Conservation (phyloP, 1,139 yeast species). For the Candida sanyaensis region DNA sequence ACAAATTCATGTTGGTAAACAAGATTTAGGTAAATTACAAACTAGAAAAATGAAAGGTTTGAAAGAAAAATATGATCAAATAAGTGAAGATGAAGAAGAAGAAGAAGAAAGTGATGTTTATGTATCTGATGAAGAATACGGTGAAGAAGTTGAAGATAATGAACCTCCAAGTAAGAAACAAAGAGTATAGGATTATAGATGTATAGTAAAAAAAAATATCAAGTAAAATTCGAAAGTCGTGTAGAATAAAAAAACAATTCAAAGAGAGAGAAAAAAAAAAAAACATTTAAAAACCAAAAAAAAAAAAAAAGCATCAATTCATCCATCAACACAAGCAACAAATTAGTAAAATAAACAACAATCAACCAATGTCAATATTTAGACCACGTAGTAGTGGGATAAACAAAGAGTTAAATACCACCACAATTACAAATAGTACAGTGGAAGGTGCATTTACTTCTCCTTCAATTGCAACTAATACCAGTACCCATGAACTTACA, state of each 20-base stretch:
- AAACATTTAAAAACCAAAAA: neutral
- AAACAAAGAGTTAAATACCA: constrained; percentile 3
- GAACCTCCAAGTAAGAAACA: constrained; percentile 40
- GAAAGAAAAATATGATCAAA: constrained; percentile 81
- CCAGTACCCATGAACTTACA: constrained; percentile 47
- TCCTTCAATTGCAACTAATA: neutral
- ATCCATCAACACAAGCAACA: neutral
- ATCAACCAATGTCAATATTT: constrained; percentile 10
- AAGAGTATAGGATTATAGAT: constrained; percentile 19
- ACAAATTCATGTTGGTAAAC: constrained; percentile 93
- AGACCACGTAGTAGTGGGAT: constrained; percentile 13
- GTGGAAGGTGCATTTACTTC: neutral
- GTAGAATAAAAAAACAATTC: neutral
- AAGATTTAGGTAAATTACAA: constrained; percentile 85
- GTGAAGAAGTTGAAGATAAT: constrained; percentile 26
- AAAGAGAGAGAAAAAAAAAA: neutral
- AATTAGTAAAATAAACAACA: neutral
- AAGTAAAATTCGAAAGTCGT: neutral
- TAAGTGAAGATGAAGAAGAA: constrained; percentile 47
- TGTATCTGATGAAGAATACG: constrained; percentile 26
- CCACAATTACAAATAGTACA: neutral
- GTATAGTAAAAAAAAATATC: neutral
- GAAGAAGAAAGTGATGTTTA: constrained; percentile 21
- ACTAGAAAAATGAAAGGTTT: constrained; percentile 99
- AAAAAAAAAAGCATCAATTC: neutral